Evolutionary conservation across 129 eudicot species (phyloP), one percentile per base, ranked within the genome.

Genomic region (Escallonia herrerae): DNA sequence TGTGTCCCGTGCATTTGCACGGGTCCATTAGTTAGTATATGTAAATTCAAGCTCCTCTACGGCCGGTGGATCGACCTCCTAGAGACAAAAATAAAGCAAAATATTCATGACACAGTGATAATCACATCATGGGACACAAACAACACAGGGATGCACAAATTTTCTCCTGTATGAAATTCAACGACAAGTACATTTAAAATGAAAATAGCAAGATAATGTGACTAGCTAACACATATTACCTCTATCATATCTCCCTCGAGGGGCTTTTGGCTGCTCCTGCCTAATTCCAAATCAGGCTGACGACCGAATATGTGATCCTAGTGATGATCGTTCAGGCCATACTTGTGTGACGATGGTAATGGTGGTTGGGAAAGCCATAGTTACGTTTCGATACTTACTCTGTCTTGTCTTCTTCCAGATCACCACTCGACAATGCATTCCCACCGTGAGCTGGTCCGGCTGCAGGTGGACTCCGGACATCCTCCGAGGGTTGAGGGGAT

Each of bases 321-420:
- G 2, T 42, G 4, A 12, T 60, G 8, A 10, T 15, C 33, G 11
- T 43, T 63, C 80, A 57, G 55, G 61, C 48, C 64, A 40, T 66
- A 74, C 8, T 7, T 40, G 33, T 22, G 33, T 22, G 33, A 22
- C 33, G 33, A 22, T 22, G 33, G 33, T 22, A 22, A 22, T 22
- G 33, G 54, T 41, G 40, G 63, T 33, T 63, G 41, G 56, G 39
- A 58, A 68, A 42, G 22, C 61, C 54, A 37, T 41, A 40, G 47
- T 45, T 49, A 13, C 8, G 2, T 9, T n/a, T 53, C 62, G 22
- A 44, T 71, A 62, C 71, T 66, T 77, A 86, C 67, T 85, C 91
- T 37, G 91, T 93, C 76, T 93, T 93, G 69, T 85, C 96, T 82
- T 85, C 95, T 82, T 80, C 99, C 55, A 54, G 62, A 56, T 83